Evolutionary conservation across 371 early-diverging fungal genomes (phyloP).

Genomic region (Umbelopsis sp.): DNA sequence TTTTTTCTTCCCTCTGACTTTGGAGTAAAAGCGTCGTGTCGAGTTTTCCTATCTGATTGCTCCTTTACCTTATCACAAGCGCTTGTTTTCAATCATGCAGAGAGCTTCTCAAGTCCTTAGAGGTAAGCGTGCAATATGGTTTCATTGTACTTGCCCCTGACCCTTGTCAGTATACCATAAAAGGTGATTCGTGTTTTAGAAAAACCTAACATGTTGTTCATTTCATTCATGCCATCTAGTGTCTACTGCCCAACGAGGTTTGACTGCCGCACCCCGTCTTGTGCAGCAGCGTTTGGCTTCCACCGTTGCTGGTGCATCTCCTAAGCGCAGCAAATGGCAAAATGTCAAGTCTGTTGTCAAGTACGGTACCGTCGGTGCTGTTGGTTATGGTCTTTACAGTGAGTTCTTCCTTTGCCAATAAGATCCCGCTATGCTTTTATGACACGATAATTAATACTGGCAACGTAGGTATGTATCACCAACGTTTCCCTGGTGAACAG

Average conservation of each 20-base stretch:
- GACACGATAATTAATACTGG: no score
- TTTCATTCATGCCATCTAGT: background rate
- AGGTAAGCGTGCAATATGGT: background rate
- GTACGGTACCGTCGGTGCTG: conserved; percentile 37
- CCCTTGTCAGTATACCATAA: conserved; percentile 12
- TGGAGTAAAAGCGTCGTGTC: background rate
- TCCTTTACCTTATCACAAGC: background rate
- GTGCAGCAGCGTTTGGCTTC: conserved; percentile 1
- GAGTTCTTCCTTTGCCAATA: background rate
- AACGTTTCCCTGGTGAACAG: conserved; percentile 70
- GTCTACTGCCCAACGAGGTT: background rate
- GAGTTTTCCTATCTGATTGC: background rate
- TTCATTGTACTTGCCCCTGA: background rate
- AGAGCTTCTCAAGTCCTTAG: conserved; percentile 13
- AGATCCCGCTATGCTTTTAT: no score
- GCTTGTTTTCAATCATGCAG: background rate
- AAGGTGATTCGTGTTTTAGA: background rate
- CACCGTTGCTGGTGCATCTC: background rate
- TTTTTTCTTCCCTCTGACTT: background rate
- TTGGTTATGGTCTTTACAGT: conserved; percentile 45
- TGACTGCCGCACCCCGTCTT: background rate
- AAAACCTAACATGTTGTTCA: background rate
- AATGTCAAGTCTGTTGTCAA: conserved; percentile 36
- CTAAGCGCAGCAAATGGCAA: conserved; percentile 21
- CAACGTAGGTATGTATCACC: conserved; percentile 38